Base-by-base conservation (phyloP, 305 asterid species). In the Fraxinus angustifolia region DNA sequence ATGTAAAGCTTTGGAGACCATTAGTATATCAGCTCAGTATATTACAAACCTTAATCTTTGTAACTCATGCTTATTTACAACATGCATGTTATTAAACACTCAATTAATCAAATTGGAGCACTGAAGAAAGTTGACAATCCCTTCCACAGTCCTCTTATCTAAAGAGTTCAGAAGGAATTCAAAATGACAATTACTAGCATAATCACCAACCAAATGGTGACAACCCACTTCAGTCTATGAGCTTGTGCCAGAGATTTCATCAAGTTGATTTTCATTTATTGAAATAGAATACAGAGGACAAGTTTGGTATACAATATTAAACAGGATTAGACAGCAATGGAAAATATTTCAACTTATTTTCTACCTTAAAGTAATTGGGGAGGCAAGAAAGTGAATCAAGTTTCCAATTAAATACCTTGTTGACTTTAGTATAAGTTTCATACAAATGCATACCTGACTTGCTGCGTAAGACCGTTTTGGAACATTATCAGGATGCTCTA, bases 401-500 rank as follows among this genome's bases (percentile, higher is more conserved):
- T 72, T 21, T 38, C 68, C 77, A 53, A 79, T 36, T 8, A 58
- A 23, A 23, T 23, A 23, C 26, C 26, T 23, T 23, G 26, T 23
- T 14, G 58, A 48, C 56, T 48, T 45, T 14, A 2, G 4, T 50
- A 11, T 10, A 77, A 50, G 70, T 73, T 45, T 26, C 75, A 36
- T 40, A 34, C 1, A 23, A 56, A 76, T 62, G 50, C 80, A 82
- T 87, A 90, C 91, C 91, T 89, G 91, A 84, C 85, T 88, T 50
- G 88, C 87, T 58, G 90, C 84, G 83, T 86, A 83, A 33, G 92
- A 80, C 83, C 92, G 81, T 74, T 85, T 89, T 67, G 94, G 91
- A 75, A 90, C 81, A 82, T 87, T 86, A 82, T 89, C 93, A 77
- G 92, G 30, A 77, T 87, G 94, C 87, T 89, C 93, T 73, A 91